phyloP scores from a whole-genome alignment of 2,329 filamentous ascomycete genomes.

The Arachnomyces sp. region DNA sequence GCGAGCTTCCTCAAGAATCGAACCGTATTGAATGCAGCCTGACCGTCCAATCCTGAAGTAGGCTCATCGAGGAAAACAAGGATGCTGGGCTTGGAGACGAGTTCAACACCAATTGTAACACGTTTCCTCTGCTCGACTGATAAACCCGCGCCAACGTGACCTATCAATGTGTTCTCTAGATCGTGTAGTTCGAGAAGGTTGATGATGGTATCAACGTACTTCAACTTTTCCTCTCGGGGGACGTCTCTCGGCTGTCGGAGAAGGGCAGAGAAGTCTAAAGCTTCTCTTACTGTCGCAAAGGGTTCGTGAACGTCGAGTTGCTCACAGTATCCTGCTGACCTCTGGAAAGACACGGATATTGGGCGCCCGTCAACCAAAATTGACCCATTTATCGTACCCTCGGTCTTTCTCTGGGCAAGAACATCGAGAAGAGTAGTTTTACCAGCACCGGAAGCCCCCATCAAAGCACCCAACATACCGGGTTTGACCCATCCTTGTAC shows the following conservation, averaged over 20 bases:
- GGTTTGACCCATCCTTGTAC: constrained; percentile 72
- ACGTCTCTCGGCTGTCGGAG: constrained; percentile 49
- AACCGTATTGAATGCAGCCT: constrained; percentile 59
- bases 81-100: constrained; percentile 60
- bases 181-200: constrained; percentile 56
- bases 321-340: constrained; percentile 61
- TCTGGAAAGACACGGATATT: constrained; percentile 55
- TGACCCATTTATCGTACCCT: constrained; percentile 54
- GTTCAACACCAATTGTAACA: constrained; percentile 64
- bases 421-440: constrained; percentile 71
- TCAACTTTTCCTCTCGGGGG: constrained; percentile 52
- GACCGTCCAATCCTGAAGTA: constrained; percentile 60
- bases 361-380: constrained; percentile 60
- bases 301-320: constrained; percentile 63
- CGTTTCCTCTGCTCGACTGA: constrained; percentile 62
- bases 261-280: constrained; percentile 58
- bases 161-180: constrained; percentile 57
- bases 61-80: constrained; percentile 65
- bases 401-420: constrained; percentile 61
- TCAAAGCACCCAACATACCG: constrained; percentile 66
- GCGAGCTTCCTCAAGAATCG: constrained; percentile 60
- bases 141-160: constrained; percentile 34
- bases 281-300: constrained; percentile 58
- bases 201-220: constrained; percentile 58
- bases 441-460: constrained; percentile 71